Evolutionary conservation across 2,329 filamentous ascomycete species (phyloP).

Genomic region (Botrytis elliptica): DNA sequence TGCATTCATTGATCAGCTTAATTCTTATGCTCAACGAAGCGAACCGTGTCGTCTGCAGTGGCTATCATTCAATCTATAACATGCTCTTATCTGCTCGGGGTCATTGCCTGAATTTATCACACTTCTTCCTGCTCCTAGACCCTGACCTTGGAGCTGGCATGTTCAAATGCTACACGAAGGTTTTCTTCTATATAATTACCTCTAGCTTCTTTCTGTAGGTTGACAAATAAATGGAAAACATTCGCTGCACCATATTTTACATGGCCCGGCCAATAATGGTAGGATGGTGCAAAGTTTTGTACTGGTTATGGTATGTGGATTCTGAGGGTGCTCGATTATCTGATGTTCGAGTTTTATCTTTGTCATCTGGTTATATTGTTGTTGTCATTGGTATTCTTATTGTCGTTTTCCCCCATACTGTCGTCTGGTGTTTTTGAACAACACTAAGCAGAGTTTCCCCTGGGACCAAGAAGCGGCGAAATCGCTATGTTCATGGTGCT

Average conservation of each 20-base stretch:
- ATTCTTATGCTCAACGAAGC: not conserved
- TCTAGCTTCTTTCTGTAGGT: not conserved
- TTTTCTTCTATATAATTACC: not conserved
- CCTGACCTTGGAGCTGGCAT: not conserved
- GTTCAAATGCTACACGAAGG: not conserved
- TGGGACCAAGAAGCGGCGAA: not conserved
- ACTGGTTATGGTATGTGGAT: not conserved
- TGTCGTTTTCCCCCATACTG: not conserved
- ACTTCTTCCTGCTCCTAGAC: not conserved
- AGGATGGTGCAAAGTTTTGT: not conserved
- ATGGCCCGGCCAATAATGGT: not conserved
- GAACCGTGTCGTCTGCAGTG: not conserved
- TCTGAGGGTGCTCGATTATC: not conserved
- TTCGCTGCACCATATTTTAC: rapidly evolving
- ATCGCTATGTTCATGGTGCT: not conserved
- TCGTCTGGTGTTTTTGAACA: not conserved
- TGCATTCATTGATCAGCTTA: not conserved
- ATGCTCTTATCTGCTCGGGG: not conserved
- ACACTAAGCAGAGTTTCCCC: not conserved
- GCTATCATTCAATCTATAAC: not conserved
- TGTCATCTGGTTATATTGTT: not conserved
- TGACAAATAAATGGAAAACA: not conserved
- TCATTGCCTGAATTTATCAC: not conserved
- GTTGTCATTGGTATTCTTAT: not conserved
- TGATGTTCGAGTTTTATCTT: too few relatives aligned